These are phyloP conservation scores for Verbena officinalis DNA, from an alignment of 257 asterid species.

Conservation along the genomic window DNA sequence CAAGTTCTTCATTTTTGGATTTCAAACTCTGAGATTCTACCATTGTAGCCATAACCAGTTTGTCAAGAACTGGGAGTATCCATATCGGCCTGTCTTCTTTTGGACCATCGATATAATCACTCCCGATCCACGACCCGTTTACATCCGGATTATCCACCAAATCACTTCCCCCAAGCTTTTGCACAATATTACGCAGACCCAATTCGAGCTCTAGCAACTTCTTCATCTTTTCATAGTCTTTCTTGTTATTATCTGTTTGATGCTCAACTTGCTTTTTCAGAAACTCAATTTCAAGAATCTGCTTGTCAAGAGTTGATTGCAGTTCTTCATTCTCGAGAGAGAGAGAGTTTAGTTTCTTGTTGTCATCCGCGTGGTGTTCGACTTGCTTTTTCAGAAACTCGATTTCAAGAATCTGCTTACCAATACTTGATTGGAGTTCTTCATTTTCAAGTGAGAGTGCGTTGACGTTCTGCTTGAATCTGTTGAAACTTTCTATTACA, in stretches of 20 bases:
- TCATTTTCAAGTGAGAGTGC: constrained; percentile 59
- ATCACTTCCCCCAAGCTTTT: constrained; percentile 68
- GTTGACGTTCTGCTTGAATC: constrained; percentile 48
- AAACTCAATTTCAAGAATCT: constrained; percentile 57
- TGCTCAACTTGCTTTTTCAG: constrained; percentile 60
- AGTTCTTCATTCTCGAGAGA: constrained; percentile 34
- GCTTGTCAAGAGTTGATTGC: constrained; percentile 59
- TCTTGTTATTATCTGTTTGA: constrained; percentile 33
- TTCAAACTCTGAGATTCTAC: constrained; percentile 68
- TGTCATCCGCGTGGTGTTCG: constrained; percentile 36
- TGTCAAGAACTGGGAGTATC: constrained; percentile 63
- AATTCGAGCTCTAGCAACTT: constrained; percentile 56
- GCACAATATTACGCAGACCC: constrained; percentile 59
- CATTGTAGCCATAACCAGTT: constrained; percentile 50
- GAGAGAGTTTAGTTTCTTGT: not conserved
- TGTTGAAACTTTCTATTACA: constrained; percentile 61
- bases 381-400: constrained; percentile 61
- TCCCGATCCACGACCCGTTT: constrained; percentile 58
- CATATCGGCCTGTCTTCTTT: constrained; percentile 45
- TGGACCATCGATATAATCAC: constrained; percentile 51
- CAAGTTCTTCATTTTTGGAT: constrained; percentile 70
- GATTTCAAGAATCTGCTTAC: constrained; percentile 56
- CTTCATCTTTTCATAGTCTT: constrained; percentile 47
- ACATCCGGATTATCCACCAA: constrained; percentile 48
- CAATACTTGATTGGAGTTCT: constrained; percentile 60